phyloP scores from a whole-genome alignment of 495 filamentous ascomycete species.

The Penicillium malachiteum region DNA sequence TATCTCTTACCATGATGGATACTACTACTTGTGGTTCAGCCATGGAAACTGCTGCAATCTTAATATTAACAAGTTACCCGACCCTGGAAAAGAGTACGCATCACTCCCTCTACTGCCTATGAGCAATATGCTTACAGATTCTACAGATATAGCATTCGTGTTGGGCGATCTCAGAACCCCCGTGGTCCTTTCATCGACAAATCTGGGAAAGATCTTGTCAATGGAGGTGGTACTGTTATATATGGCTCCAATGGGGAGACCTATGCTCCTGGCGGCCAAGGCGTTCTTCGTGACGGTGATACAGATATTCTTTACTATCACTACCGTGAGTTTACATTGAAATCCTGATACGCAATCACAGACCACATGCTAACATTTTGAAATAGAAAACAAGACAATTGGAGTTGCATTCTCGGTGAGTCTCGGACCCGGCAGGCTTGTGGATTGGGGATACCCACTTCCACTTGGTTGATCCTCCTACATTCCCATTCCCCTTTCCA shows the following conservation, averaged over 20 bases:
- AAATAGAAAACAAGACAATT: conserved; percentile 42
- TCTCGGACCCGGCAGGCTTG: conserved; percentile 13
- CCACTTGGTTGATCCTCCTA: conserved; percentile 9
- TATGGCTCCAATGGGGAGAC: conserved; percentile 49
- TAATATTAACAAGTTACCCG: conserved; percentile 42
- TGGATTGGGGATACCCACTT: conserved; percentile 8
- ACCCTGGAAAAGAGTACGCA: conserved; percentile 61
- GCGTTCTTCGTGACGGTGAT: conserved; percentile 33
- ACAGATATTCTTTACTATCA: conserved; percentile 49
- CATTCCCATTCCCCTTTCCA: conserved; percentile 21
- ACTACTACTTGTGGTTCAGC: conserved; percentile 73
- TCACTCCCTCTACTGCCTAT: background rate
- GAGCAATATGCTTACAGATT: conserved; percentile 6
- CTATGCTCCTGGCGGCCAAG: conserved; percentile 49
- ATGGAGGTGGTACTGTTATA: conserved; percentile 44
- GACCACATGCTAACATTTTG: conserved; percentile 11
- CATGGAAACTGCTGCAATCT: conserved; percentile 69
- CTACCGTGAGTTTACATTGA: conserved; percentile 33
- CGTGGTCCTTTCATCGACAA: conserved; percentile 45
- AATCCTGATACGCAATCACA: too few relatives aligned
- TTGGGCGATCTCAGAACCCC: conserved; percentile 36
- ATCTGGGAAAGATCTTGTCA: conserved; percentile 32
- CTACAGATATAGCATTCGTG: conserved; percentile 44
- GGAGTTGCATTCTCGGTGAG: conserved; percentile 41
- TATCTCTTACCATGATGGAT: conserved; percentile 54